Base-by-base conservation (phyloP, 1,139 yeast genomes). In the Debaryomyces sp. region DNA sequence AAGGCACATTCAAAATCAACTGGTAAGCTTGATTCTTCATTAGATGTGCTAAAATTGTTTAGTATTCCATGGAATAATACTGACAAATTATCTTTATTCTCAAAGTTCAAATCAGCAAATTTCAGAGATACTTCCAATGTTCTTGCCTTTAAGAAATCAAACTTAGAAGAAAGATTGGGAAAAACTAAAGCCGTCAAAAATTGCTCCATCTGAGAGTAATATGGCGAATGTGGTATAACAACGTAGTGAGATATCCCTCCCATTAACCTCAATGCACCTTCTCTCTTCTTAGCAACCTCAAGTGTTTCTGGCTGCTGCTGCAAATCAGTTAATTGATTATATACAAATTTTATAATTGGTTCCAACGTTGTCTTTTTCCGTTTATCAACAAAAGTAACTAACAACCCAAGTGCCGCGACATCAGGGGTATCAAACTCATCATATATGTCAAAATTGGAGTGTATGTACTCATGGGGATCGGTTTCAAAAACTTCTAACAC, bases 401-500 rank as follows among this genome's bases (percentile, higher is more conserved):
- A 68, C 46, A 87, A 71, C 2, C 84, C 80, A 50, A 83, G 69
- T 1, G 90, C 87, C 2, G 91, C 89, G 44, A 79, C 70, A 62
- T 86, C 90, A n/a, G 90, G 87, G 12, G 85, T 75, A 50, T 77
- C 73, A 39, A 70, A 72, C 48, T 79, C 85, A 48, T 82, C 87
- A 63, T 81, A 81, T 32, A 81, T 70, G 62, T 90, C 96, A 60
- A 90, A 77, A 50, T 84, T 82, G 56, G 87, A 78, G 66, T 89
- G 92, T 54, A 94, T 88, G 63, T 91, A 94, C 65, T 92, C 97
- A 50, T 83, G 88, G 6, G 98, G 98, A 61, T 94, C 98, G 52
- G 80, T 82, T 53, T 91, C 96, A 69, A 89, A 92, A 32, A 82
- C 69, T 54, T 89, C 96, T 51, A 91, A 71, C 23, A 82, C 82